Evolutionary conservation across 169 alveolate genomes (phyloP).

Genomic region (Eimeria mitis): DNA sequence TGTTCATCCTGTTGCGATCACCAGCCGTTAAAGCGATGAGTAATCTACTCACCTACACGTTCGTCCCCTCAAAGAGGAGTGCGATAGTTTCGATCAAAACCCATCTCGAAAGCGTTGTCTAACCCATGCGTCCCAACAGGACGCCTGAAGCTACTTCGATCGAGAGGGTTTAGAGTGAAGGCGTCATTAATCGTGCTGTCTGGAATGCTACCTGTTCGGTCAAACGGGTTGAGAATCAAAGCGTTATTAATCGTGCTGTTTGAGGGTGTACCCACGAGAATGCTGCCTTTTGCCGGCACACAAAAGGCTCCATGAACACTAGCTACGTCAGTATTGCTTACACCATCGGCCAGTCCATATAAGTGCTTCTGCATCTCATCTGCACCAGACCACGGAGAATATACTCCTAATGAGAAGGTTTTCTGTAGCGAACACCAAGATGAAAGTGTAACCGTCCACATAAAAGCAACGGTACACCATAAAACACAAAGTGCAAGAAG

Average conservation of each 20-base stretch:
- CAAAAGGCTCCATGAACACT: neutral
- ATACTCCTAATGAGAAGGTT: neutral
- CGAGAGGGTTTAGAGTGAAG: neutral
- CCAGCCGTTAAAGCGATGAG: neutral
- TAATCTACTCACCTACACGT: neutral
- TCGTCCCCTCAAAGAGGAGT: neutral
- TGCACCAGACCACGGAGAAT: neutral
- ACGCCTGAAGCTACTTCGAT: neutral
- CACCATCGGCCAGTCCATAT: neutral
- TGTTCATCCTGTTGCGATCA: neutral
- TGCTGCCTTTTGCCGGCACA: neutral
- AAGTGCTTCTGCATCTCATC: neutral
- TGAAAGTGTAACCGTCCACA: neutral
- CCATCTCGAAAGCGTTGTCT: neutral
- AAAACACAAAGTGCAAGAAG: neutral
- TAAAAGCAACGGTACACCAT: neutral
- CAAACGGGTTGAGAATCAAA: neutral
- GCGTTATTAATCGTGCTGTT: neutral
- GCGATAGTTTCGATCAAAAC: neutral
- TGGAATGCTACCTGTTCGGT: too few relatives aligned
- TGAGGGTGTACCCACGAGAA: neutral
- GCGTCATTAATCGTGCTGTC: neutral
- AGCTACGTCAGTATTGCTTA: neutral
- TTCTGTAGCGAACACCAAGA: neutral
- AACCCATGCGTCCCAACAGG: neutral